Evolutionary conservation across 148 eudicot genomes (phyloP).

Genomic region (Bassia scoparia): DNA sequence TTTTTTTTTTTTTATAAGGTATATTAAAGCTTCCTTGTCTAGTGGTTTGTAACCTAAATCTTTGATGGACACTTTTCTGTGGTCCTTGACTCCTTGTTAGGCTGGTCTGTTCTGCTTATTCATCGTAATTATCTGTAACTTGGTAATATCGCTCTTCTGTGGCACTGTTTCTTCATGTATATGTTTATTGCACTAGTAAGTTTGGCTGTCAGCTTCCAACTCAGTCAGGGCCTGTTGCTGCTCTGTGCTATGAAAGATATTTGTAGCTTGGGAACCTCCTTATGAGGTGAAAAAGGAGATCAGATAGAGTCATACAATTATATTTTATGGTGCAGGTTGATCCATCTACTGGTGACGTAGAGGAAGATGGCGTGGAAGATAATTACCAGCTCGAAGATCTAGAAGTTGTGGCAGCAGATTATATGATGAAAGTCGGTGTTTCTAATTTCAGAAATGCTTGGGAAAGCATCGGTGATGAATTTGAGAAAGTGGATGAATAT

Average conservation of each 20-base stretch:
- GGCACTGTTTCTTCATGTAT: not conserved
- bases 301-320: slow-evolving; percentile 1
- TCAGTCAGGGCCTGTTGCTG: not conserved
- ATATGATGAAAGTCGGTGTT: slow-evolving; percentile 76
- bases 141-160: too few species aligned
- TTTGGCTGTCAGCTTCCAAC: too few species aligned
- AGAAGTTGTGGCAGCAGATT: slow-evolving; percentile 93
- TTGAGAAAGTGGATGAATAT: slow-evolving; percentile 86
- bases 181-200: not conserved
- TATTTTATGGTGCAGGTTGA: slow-evolving; percentile 59
- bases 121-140: too few species aligned
- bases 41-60: not conserved
- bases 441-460: slow-evolving; percentile 95
- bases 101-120: not conserved
- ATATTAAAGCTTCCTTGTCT: too few species aligned
- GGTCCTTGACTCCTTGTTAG: not conserved
- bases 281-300: not conserved
- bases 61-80: not conserved
- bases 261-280: not conserved
- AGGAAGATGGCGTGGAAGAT: slow-evolving; percentile 93
- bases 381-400: slow-evolving; percentile 93
- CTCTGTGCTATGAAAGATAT: not conserved
- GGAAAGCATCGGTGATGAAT: slow-evolving; percentile 81
- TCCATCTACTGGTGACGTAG: slow-evolving; percentile 91
- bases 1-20: too few species aligned